phyloP scores from a whole-genome alignment of 352 stramenopile species.

The Thraustotheca clavata region DNA sequence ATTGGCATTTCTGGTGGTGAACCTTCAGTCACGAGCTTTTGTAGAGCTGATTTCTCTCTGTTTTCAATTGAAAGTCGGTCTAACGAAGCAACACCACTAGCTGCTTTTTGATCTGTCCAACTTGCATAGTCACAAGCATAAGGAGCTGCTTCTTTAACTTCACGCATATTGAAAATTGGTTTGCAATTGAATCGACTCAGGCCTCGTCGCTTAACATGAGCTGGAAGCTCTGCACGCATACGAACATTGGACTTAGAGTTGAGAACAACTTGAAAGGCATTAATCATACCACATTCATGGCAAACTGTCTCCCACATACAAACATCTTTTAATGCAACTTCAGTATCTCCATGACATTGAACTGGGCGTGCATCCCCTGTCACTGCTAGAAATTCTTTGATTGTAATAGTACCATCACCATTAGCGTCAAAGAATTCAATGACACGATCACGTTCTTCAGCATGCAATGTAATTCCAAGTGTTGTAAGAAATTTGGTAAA shows the following conservation, averaged over 20 bases:
- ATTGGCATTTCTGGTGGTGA: slow-evolving; percentile 44
- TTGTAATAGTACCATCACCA: slow-evolving; percentile 49
- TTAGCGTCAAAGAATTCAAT: slow-evolving; percentile 84
- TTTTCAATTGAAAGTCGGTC: slow-evolving; percentile 62
- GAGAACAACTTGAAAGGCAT: slow-evolving; percentile 69
- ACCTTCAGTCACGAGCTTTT: slow-evolving; percentile 56
- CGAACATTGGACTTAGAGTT: slow-evolving; percentile 29
- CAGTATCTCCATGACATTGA: slow-evolving; percentile 67
- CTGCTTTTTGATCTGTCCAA: slow-evolving; percentile 51
- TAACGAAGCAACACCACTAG: slow-evolving; percentile 52
- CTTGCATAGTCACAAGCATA: slow-evolving; percentile 44
- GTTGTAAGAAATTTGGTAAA: slow-evolving; percentile 47
- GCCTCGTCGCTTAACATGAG: slow-evolving; percentile 52
- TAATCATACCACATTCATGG: slow-evolving; percentile 85
- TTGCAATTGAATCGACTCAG: slow-evolving; percentile 41
- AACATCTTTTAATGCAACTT: slow-evolving; percentile 61
- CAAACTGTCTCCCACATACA: slow-evolving; percentile 90
- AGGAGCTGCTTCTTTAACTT: slow-evolving; percentile 44
- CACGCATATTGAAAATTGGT: slow-evolving; percentile 59
- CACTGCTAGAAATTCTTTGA: slow-evolving; percentile 76
- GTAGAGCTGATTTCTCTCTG: slow-evolving; percentile 58
- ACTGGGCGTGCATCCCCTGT: slow-evolving; percentile 55
- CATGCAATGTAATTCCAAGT: slow-evolving; percentile 73
- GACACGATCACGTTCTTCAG: slow-evolving; percentile 67
- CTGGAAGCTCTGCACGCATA: slow-evolving; percentile 57